phyloP scores from a whole-genome alignment of 139 green algal species.

The Trebouxia sp. region DNA sequence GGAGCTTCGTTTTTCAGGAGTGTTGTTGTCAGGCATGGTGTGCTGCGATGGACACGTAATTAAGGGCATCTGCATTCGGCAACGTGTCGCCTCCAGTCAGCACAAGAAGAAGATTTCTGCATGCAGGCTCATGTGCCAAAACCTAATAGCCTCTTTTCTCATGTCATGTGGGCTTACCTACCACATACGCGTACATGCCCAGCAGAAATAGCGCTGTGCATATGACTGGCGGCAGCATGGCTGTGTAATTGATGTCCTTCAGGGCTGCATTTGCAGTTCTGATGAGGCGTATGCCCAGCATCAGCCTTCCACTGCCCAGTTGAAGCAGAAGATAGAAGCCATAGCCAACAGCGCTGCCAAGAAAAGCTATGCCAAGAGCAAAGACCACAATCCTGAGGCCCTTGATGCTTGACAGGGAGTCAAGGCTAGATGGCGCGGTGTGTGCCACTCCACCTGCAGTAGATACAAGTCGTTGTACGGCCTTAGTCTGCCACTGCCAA shows the following conservation, averaged over 20 bases:
- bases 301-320: conserved; percentile 10
- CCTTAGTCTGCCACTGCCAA: background rate
- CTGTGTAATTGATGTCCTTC: conserved; percentile 4
- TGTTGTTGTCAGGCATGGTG: too few species aligned
- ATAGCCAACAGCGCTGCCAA: background rate
- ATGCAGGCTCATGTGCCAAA: background rate
- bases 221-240: background rate
- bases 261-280: background rate
- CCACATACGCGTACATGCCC: conserved; percentile 17
- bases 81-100: too few species aligned
- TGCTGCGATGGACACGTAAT: too few species aligned
- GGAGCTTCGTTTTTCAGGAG: too few species aligned
- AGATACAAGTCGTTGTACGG: too few species aligned
- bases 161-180: background rate
- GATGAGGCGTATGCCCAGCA: conserved; percentile 25
- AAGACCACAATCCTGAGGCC: background rate
- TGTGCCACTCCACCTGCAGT: background rate
- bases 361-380: background rate
- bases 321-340: background rate
- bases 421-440: background rate
- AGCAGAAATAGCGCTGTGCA: conserved; percentile 10
- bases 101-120: too few species aligned
- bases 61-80: too few species aligned
- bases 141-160: too few species aligned
- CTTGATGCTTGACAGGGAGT: background rate